These are phyloP conservation scores for Leccinellum rugosiceps DNA, from an alignment of 768 basidiomycete genomes.

Conservation along the genomic window DNA sequence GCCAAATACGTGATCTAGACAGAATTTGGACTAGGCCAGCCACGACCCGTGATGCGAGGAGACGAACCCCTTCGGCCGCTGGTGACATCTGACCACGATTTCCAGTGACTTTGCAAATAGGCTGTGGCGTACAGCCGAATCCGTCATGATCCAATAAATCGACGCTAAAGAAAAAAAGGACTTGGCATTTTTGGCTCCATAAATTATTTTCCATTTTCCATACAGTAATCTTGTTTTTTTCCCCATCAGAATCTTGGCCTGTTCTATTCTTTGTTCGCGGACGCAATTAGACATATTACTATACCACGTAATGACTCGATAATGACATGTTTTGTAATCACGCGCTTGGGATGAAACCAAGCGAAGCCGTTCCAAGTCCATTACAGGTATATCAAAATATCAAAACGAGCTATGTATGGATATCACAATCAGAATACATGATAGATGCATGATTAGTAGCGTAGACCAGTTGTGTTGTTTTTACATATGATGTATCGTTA, in stretches of 20 bases:
- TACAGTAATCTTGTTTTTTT: slow-evolving; percentile 8
- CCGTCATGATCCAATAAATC: slow-evolving; percentile 9
- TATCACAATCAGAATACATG: slow-evolving; percentile 18
- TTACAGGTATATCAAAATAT: slow-evolving; percentile 8
- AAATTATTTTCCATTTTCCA: background rate
- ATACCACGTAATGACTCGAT: slow-evolving; percentile 7
- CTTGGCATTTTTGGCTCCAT: slow-evolving; percentile 5
- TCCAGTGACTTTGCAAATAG: slow-evolving; percentile 1
- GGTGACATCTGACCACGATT: slow-evolving; percentile 26
- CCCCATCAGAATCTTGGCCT: slow-evolving; percentile 15
- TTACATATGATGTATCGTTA: slow-evolving; percentile 26
- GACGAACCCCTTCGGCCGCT: slow-evolving; percentile 32
- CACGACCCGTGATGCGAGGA: slow-evolving; percentile 25
- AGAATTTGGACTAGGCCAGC: slow-evolving; percentile 23
- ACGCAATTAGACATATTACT: background rate
- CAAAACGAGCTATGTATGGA: background rate
- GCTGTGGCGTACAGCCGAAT: slow-evolving; percentile 5
- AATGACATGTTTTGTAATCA: slow-evolving; percentile 7
- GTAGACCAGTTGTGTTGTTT: slow-evolving; percentile 19
- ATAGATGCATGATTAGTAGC: slow-evolving; percentile 13
- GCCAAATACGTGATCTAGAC: slow-evolving; percentile 18
- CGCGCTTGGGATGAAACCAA: background rate
- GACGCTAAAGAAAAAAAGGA: background rate
- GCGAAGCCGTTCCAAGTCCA: background rate
- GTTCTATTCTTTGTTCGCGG: slow-evolving; percentile 6